A percentile compares a stretch with the other conserved stretches of the same genome.
These are phyloP conservation scores for Juglanconis juglandina DNA, from an alignment of 2,329 filamentous ascomycete species.

Conservation along the genomic window DNA sequence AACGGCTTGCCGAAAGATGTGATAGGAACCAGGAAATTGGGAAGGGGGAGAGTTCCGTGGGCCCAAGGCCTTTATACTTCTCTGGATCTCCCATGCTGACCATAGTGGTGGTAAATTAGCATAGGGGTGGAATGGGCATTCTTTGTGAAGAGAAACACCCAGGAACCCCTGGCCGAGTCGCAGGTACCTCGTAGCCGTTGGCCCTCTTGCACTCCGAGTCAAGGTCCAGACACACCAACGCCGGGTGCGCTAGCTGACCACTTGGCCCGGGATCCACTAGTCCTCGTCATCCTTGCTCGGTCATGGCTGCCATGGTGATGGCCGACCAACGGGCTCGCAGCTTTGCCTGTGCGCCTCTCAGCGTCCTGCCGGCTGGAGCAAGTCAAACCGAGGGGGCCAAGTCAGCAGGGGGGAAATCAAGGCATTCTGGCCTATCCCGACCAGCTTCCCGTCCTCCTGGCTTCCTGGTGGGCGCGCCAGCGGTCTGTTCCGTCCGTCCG, in stretches of 20 bases:
- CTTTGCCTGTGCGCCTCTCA: not conserved
- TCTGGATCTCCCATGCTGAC: not conserved
- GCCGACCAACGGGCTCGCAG: not conserved
- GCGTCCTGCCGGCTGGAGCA: not conserved
- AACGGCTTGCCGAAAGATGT: slow-evolving; percentile 16
- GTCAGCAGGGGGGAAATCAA: not conserved
- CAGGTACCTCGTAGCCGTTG: slow-evolving; percentile 11
- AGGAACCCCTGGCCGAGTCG: slow-evolving; percentile 9
- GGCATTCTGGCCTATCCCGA: not conserved
- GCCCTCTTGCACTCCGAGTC: slow-evolving; percentile 1
- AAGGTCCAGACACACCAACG: slow-evolving; percentile 10
- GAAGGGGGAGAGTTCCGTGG: not conserved
- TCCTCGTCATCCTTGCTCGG: not conserved
- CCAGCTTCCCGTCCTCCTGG: not conserved
- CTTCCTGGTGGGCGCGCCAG: not conserved
- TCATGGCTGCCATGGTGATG: not conserved
- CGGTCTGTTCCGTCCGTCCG: not conserved
- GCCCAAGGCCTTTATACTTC: slow-evolving; percentile 15
- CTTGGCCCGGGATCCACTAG: not conserved
- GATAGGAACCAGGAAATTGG: not conserved
- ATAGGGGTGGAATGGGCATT: slow-evolving; percentile 4
- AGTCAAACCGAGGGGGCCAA: not conserved
- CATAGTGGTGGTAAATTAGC: slow-evolving; percentile 5
- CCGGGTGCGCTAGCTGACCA: slow-evolving; percentile 9
- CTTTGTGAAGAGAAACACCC: slow-evolving; percentile 11